Percentiles rank a stretch among this genome's conserved stretches.
These are phyloP conservation scores for Saccharomycopsis selenospora DNA, from an alignment of 805 yeast species.

Conservation along the genomic window DNA sequence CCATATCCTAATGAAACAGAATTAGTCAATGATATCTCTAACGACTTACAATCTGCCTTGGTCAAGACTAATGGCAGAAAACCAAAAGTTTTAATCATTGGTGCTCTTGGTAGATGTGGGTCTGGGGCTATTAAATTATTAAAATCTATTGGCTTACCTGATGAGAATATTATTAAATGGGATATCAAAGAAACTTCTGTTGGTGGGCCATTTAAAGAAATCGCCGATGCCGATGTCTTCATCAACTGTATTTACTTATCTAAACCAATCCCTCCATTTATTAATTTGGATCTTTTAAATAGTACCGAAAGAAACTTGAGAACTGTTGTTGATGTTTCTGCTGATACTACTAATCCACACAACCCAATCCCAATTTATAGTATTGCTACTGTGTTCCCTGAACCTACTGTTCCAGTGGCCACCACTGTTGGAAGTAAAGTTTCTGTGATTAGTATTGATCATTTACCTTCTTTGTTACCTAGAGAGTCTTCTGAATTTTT, in stretches of 20 bases:
- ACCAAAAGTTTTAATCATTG: conserved; percentile 84
- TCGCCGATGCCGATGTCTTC: conserved; percentile 78
- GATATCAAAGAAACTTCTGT: conserved; percentile 93
- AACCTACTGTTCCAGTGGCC: conserved; percentile 84
- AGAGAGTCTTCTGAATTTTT: conserved; percentile 95
- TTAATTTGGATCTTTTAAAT: conserved; percentile 63
- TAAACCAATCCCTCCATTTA: conserved; percentile 88
- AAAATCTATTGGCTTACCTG: conserved; percentile 81
- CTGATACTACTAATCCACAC: conserved; percentile 97
- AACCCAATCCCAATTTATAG: conserved; percentile 95
- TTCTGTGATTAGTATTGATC: conserved; percentile 93
- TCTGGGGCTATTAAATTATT: conserved; percentile 89
- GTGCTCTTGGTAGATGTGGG: conserved; percentile 98
- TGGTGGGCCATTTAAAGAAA: conserved; percentile 97
- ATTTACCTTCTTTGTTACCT: conserved; percentile 89
- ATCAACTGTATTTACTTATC: conserved; percentile 95
- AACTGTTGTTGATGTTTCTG: conserved; percentile 95
- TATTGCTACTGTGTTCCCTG: conserved; percentile 80
- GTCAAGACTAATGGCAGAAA: conserved; percentile 46
- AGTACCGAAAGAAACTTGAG: conserved; percentile 64
- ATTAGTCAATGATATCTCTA: conserved; percentile 64
- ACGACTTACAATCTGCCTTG: conserved; percentile 46
- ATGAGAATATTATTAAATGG: conserved; percentile 80
- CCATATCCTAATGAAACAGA: conserved; percentile 78
- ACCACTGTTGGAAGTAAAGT: conserved; percentile 76